Evolutionary conservation across 768 basidiomycete genomes (phyloP), one percentile per base, ranked within the genome.

Genomic region (Tephrocybe sp.): DNA sequence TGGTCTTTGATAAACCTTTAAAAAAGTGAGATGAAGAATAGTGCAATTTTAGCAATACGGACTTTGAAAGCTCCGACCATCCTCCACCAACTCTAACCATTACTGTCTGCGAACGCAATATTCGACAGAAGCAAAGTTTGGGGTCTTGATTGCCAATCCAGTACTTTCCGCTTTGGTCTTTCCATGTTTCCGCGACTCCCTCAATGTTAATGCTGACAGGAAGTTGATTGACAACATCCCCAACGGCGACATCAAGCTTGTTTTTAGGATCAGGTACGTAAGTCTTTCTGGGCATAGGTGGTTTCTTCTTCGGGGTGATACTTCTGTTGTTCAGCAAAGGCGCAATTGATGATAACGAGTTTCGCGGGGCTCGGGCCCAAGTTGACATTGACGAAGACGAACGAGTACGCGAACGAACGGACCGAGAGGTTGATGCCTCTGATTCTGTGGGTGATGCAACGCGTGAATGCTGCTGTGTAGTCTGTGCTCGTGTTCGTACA

Each of bases 21-120:
- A 48, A 53, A 12, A 55, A 38, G 31, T 47, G 60, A 42, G 31
- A 42, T 43, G 17, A 6, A 43, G 17, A 43, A 11, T 10, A 40
- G 38, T 14, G n/a, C 5, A 20, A 11, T 20, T 34, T 5, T 23
- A 22, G 33, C 9, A 32, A 48, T 20, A 74, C 85, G 40, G 65
- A 95, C 93, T 85, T 92, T 16, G 91, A 92, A 46, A 98, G 69
- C 66, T 96, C 93, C 49, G 82, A 73, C 94, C 94, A 98, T 14
- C 95, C 95, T 32, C 95, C 95, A 22, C 94, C 94, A 12, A 97
- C 92, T 52, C 94, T 82, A 39, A 98, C 94, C 94, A 97, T 97
- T 55, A 96, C 93, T 0, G 89, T 93, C 60, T 92, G 89, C 1
- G 89, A 92, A 10, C 92, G 84, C 22, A 96, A 70, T 40, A 96